A percentile compares a stretch with the other conserved stretches of the same genome.
These are phyloP conservation scores for Lentinus polychrous DNA, from an alignment of 1,284 basidiomycete genomes.

Conservation along the genomic window DNA sequence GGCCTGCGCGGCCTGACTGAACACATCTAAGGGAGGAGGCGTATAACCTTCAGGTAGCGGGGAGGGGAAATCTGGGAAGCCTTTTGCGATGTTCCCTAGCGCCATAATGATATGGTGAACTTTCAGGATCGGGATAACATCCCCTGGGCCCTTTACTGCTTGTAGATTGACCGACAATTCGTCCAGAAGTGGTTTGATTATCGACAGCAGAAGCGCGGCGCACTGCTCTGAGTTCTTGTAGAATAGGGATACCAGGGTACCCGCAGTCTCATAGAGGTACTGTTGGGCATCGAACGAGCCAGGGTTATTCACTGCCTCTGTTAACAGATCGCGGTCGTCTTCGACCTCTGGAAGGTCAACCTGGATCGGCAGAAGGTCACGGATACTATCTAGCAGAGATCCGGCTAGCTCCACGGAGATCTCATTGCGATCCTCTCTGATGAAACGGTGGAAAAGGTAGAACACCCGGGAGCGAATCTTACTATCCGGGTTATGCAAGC, in stretches of 20 bases:
- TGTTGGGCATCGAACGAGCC: conserved; percentile 86
- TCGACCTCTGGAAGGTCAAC: conserved; percentile 64
- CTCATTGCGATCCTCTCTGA: conserved; percentile 79
- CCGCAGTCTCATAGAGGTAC: conserved; percentile 92
- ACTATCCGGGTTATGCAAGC: conserved; percentile 76
- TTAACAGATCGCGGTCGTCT: conserved; percentile 59
- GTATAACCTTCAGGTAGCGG: conserved; percentile 59
- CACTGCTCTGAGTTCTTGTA: conserved; percentile 69
- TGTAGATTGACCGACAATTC: conserved; percentile 70
- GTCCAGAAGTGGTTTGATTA: conserved; percentile 78
- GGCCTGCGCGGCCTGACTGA: conserved; percentile 84
- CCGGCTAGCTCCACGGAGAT: conserved; percentile 71
- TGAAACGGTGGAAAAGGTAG: conserved; percentile 93
- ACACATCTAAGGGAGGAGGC: conserved; percentile 76
- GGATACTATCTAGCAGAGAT: conserved; percentile 70
- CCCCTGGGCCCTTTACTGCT: conserved; percentile 49
- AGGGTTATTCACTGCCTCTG: conserved; percentile 75
- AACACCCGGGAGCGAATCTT: conserved; percentile 77
- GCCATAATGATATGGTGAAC: conserved; percentile 97
- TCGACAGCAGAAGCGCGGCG: conserved; percentile 64
- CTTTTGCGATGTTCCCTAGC: conserved; percentile 91
- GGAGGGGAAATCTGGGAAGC: conserved; percentile 86
- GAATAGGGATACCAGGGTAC: conserved; percentile 77
- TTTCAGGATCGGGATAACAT: conserved; percentile 73
- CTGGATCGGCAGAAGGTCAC: conserved; percentile 61